Evolutionary conservation across 31 red algal species (phyloP).

Genomic region (Bonnemaisonia californica): DNA sequence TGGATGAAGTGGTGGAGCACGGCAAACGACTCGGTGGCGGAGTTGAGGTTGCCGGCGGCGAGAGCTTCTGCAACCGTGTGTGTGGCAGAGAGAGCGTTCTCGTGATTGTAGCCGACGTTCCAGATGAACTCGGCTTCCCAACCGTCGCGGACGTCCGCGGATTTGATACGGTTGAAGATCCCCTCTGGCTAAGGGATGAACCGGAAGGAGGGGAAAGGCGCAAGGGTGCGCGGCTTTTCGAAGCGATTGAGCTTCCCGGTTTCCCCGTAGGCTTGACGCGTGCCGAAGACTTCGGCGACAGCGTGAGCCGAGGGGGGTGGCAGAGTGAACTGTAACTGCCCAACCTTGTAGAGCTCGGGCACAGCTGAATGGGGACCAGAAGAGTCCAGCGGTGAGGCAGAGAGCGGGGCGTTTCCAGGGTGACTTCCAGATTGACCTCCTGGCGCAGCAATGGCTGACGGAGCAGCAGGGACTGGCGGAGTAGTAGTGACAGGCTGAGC

Average conservation of each 20-base stretch:
- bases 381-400: background rate
- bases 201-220: background rate
- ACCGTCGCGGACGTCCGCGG: background rate
- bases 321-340: background rate
- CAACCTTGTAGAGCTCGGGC: background rate
- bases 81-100: background rate
- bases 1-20: constrained; percentile 32
- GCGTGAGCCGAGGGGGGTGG: constrained; percentile 10
- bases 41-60: background rate
- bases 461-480: too few species aligned
- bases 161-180: constrained; percentile 9
- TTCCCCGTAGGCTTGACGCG: constrained; percentile 1
- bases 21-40: constrained; percentile 6
- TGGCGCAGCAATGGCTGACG: too few species aligned
- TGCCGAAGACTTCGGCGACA: background rate
- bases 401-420: too few species aligned
- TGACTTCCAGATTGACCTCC: too few species aligned
- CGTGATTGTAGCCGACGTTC: constrained; percentile 25
- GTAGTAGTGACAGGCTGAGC: too few species aligned
- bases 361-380: background rate
- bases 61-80: constrained; percentile 19
- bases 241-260: constrained; percentile 28
- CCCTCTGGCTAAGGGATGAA: background rate
- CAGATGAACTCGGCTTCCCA: constrained; percentile 31
- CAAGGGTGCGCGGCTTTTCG: background rate